Evolutionary conservation across 1,284 basidiomycete species (phyloP).

Genomic region (Boletellus sp.): DNA sequence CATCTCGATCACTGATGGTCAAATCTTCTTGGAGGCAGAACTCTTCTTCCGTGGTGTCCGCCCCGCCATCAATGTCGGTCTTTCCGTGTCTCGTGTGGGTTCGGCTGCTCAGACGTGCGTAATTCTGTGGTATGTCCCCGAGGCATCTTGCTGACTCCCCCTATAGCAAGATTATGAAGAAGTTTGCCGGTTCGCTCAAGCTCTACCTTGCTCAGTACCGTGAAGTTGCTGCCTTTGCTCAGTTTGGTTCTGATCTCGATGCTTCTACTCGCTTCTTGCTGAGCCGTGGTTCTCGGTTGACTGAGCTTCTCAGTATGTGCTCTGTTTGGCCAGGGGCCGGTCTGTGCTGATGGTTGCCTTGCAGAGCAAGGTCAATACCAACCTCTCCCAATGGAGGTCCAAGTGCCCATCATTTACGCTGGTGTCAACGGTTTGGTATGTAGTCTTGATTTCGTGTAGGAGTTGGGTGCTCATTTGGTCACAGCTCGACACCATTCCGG

Average conservation of each 20-base stretch:
- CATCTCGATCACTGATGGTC: constrained; percentile 97
- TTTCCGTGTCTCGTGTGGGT: constrained; percentile 99
- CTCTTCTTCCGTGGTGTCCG: constrained; percentile 99
- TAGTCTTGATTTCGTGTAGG: constrained; percentile 11
- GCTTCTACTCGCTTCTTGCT: constrained; percentile 97
- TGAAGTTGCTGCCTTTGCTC: constrained; percentile 99
- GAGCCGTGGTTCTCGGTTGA: constrained; percentile 95
- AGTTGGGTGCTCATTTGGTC: background rate
- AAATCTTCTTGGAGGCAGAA: constrained; percentile 99
- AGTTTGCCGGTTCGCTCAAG: constrained; percentile 99
- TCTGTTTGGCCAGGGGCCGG: background rate
- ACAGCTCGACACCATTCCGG: constrained; percentile 86
- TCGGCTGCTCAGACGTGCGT: constrained; percentile 96
- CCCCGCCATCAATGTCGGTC: constrained; percentile 99
- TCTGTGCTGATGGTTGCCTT: constrained; percentile 10
- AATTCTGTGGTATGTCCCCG: background rate
- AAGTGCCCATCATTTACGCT: constrained; percentile 98
- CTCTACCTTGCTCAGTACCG: constrained; percentile 99
- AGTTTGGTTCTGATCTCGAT: constrained; percentile 99
- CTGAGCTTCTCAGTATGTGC: constrained; percentile 87
- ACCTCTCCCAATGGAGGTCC: constrained; percentile 87
- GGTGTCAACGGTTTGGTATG: constrained; percentile 96
- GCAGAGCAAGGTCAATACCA: constrained; percentile 97
- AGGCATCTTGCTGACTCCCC: constrained; percentile 6
- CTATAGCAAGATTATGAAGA: constrained; percentile 95